Conservation (phyloP, 2,329 filamentous ascomycete genomes). For the Hypocrella siamensis region DNA sequence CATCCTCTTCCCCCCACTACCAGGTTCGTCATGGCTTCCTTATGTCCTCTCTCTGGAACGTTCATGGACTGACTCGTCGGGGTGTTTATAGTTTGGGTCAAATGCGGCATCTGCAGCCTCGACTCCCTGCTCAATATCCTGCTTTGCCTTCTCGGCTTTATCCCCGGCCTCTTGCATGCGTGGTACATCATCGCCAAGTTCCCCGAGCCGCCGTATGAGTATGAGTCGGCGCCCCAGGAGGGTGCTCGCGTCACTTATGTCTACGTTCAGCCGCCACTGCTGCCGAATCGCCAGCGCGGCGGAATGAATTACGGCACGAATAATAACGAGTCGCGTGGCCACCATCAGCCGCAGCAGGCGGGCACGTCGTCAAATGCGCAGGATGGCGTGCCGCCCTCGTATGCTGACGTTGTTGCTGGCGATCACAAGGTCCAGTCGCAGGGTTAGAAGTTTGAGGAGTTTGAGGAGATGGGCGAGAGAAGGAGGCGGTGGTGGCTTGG, state of each 20-base stretch:
- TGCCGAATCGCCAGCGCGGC: conserved; percentile 17
- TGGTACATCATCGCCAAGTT: conserved; percentile 96
- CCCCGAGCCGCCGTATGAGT: conserved; percentile 60
- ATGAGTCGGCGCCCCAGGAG: conserved; percentile 48
- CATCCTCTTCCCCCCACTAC: conserved; percentile 19
- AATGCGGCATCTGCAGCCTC: conserved; percentile 78
- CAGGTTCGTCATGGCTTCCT: conserved; percentile 27
- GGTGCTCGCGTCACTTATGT: conserved; percentile 57
- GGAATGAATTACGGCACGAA: conserved; percentile 9
- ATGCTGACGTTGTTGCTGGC: conserved; percentile 76
- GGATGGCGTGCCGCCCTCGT: conserved; percentile 55
- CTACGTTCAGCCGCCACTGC: conserved; percentile 42
- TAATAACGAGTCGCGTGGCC: too few species aligned
- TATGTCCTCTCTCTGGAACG: background rate
- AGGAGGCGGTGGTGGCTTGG: background rate
- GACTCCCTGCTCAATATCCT: conserved; percentile 93
- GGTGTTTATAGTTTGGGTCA: conserved; percentile 67
- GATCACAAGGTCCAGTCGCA: conserved; percentile 73
- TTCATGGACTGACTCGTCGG: background rate
- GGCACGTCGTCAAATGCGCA: conserved; percentile 24
- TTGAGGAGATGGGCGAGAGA: background rate
- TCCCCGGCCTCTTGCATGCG: conserved; percentile 82
- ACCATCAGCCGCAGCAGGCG: too few species aligned
- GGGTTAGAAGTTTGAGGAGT: conserved; percentile 8
- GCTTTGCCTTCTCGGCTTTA: conserved; percentile 61